Base-by-base conservation (phyloP, 805 yeast genomes). In the Naumovozyma dairenensis region DNA sequence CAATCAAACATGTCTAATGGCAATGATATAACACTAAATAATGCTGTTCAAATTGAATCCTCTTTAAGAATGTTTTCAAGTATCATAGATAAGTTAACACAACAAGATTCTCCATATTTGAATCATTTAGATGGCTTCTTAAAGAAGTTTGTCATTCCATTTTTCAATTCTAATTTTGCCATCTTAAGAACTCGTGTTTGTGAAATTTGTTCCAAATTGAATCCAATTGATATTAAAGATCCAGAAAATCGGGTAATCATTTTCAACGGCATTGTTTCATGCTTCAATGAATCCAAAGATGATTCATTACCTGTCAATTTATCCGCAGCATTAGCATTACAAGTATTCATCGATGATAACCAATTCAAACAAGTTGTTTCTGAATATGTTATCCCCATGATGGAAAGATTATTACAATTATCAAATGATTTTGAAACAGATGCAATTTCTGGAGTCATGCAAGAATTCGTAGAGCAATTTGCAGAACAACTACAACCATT, bases 401-500 rank as follows among this genome's bases (percentile, higher is more conserved):
- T 92, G 84, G 83, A 85, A 42, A 77, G 72, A 44, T 63, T 92
- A 37, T 64, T 89, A 43, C 71, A 69, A 7, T 60, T 89, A 29
- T 77, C 94, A 4, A 79, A 83, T 49, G 77, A 77, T 38, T 74
- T 87, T 43, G 98, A 89, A 49, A 76, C 80, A 37, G 98, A 92
- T 51, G 72, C 86, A 2, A 70, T 92, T 19, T 75, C 94, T 16
- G 81, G 80, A 16, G 95, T 89, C 5, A 85, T 89, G 80, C 97
- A 89, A 64, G 96, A 87, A 48, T 80, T 92, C 53, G 96, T 89
- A 20, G 96, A 87, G 51, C 74, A 72, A 38, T 92, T 80, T 58
- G 71, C 94, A 4, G 82, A 78, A 43, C 93, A 89, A 57, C 66
- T 89, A 45, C 92, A 86, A 40, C 97, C 98, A 13, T 89, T 83